Base-by-base conservation (phyloP, 805 yeast genomes). In the Sugiyamaella valdiviana region DNA sequence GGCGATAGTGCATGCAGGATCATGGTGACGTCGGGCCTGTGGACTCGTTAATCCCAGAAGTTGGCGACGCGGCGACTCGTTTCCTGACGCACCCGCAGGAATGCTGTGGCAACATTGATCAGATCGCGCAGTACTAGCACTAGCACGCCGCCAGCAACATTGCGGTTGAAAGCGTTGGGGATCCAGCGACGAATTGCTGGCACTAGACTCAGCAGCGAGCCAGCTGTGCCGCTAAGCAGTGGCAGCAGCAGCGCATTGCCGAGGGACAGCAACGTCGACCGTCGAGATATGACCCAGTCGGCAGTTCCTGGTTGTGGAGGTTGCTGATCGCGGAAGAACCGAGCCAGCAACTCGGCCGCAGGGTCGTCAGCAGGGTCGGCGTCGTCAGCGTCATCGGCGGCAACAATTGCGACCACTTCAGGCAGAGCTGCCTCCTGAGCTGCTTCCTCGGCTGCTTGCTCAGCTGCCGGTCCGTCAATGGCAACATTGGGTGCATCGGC, bases 51-150 rank as follows among this genome's bases (percentile, higher is more conserved):
- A 29, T 53, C 57, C 29, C 32, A 36, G 46, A 49, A 52, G 14
- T 55, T 49, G 19, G 53, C 45, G 12, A 53, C 57, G 5, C 55
- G 43, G 10, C 49, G 51, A n/a, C 46, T 44, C 22, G 36, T 44
- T 17, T 48, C 56, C 38, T 41, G 47, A 4, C 44, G 42, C 36
- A 51, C 53, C 37, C 58, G 44, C 36, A 54, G 36, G 4, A 50
- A 49, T 16, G 63, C 61, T 3, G 59, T 57, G 14, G 56, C 21
- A 9, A 59, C 48, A 42, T 59, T 58, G 32, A 59, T 51, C 5
- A 58, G 40, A 37, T 59, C 63, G 12, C 61, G 54, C 15, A 51
- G 21, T 3, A 56, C 24, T 4, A 59, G 49, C 6, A 58, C 52
- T 15, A 56, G 42, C 17, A 51, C 46, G 1, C 59, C 62, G 3